Evolutionary conservation across 345 rosid species (phyloP).

Genomic region (Clausena lansium): DNA sequence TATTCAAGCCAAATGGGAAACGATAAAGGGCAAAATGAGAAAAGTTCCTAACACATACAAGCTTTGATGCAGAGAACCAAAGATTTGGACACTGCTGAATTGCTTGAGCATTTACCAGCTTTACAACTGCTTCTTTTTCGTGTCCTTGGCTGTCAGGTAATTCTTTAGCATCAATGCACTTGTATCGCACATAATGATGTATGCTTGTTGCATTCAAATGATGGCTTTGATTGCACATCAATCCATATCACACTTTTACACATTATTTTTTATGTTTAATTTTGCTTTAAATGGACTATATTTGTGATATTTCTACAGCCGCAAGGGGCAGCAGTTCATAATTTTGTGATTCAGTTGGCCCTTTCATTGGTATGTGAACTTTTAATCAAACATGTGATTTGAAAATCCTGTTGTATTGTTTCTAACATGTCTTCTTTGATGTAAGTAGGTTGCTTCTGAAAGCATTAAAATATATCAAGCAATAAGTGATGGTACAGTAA

Average conservation of each 20-base stretch:
- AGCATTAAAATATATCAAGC: constrained; percentile 91
- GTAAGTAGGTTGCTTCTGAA: constrained; percentile 77
- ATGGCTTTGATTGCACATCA: not conserved
- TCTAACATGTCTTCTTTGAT: constrained; percentile 10
- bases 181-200: not conserved
- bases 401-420: constrained; percentile 8
- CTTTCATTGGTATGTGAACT: constrained; percentile 69
- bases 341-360: constrained; percentile 80
- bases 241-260: not conserved
- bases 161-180: constrained; percentile 9
- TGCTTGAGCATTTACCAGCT: constrained; percentile 89
- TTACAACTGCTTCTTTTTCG: constrained; percentile 92
- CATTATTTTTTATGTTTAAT: not conserved
- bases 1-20: not conserved
- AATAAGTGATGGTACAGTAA: constrained; percentile 73
- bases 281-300: not conserved
- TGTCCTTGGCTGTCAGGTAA: constrained; percentile 90
- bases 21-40: not conserved
- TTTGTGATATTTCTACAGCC: constrained; percentile 59
- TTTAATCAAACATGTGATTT: constrained; percentile 20
- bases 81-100: constrained; percentile 83
- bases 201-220: constrained; percentile 2
- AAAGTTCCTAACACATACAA: not conserved
- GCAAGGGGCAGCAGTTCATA: constrained; percentile 83
- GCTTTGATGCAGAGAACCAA: constrained; percentile 65